These are phyloP conservation scores for Coemansia furcata DNA, from an alignment of 192 early-diverging fungal genomes.

Conservation along the genomic window DNA sequence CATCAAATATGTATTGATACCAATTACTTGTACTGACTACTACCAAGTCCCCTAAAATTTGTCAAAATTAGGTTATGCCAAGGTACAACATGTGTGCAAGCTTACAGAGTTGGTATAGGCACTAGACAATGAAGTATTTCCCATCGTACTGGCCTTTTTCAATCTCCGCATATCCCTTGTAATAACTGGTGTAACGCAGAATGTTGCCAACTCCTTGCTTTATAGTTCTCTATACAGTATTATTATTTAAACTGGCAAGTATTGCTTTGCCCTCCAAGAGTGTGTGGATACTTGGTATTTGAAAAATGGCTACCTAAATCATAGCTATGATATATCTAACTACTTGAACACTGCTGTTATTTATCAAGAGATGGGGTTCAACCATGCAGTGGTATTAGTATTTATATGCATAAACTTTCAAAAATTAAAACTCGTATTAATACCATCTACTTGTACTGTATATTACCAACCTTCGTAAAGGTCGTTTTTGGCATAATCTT, in stretches of 20 bases:
- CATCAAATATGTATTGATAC: no score
- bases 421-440: no score
- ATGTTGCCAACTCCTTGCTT: neutral
- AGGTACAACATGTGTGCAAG: neutral
- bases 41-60: no score
- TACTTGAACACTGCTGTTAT: neutral
- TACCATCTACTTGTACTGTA: no score
- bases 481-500: no score
- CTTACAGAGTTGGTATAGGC: neutral
- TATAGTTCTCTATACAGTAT: neutral
- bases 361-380: neutral
- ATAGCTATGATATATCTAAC: neutral
- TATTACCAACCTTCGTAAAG: no score
- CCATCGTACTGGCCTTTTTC: neutral
- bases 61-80: neutral
- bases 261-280: neutral
- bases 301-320: neutral
- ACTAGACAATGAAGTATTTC: neutral
- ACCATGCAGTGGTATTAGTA: neutral
- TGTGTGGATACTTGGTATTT: neutral
- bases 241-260: neutral
- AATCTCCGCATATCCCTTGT: neutral
- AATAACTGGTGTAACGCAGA: neutral
- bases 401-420: no score
- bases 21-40: no score